Conservation (phyloP, 768 basidiomycete species). For the Mycena floridula region DNA sequence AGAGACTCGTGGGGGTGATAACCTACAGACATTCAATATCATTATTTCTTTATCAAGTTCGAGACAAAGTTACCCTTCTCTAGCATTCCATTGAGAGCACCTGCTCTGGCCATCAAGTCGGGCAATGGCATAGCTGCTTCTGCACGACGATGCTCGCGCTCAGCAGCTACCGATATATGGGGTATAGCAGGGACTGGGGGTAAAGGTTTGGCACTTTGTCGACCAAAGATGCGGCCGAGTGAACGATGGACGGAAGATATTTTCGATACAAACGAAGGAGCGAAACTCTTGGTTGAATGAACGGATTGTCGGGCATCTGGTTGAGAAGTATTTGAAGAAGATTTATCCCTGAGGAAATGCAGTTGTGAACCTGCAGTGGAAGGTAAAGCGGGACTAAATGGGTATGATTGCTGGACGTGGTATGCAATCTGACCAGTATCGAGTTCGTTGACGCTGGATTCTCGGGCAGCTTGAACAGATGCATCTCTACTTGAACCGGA, state of each 20-base stretch:
- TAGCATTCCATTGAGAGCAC: slow-evolving; percentile 39
- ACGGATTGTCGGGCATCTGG: slow-evolving; percentile 29
- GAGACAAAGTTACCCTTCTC: too few species aligned
- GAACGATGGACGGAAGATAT: slow-evolving; percentile 34
- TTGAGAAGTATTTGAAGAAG: neutral
- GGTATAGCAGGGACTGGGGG: slow-evolving; percentile 54
- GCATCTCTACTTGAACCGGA: neutral
- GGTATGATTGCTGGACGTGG: slow-evolving; percentile 8
- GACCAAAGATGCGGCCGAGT: slow-evolving; percentile 27
- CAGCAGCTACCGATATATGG: slow-evolving; percentile 34
- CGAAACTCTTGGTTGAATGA: slow-evolving; percentile 39
- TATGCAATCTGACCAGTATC: neutral
- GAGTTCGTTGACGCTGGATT: too few species aligned
- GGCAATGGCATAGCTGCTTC: slow-evolving; percentile 48
- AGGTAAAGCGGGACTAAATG: slow-evolving; percentile 17
- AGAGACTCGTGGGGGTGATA: slow-evolving; percentile 46
- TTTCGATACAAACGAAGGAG: slow-evolving; percentile 46
- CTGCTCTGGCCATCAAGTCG: slow-evolving; percentile 45
- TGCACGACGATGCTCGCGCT: slow-evolving; percentile 32
- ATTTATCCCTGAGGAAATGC: slow-evolving; percentile 11
- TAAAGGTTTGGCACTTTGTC: slow-evolving; percentile 47
- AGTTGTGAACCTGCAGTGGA: slow-evolving; percentile 16
- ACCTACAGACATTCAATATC: too few species aligned
- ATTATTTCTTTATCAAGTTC: too few species aligned
- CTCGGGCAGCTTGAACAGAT: neutral